phyloP scores from a whole-genome alignment of 2,329 filamentous ascomycete genomes.

The Aspergillus ustus region DNA sequence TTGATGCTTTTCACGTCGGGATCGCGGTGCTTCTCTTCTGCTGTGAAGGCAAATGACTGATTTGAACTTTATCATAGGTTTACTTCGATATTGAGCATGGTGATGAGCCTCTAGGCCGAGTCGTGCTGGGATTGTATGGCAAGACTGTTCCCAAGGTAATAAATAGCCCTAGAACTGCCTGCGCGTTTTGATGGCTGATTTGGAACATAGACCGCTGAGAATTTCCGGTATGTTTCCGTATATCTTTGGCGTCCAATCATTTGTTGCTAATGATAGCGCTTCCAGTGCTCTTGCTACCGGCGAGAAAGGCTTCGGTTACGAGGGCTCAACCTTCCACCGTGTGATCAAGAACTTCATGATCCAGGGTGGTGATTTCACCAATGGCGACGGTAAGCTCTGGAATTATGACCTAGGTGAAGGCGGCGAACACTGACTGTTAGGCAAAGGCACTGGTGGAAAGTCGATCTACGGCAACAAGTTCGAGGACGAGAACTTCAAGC shows the following conservation, averaged over 20 bases:
- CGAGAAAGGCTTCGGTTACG: slow-evolving; percentile 70
- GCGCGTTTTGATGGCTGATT: not conserved
- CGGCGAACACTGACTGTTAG: slow-evolving; percentile 4
- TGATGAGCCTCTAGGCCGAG: slow-evolving; percentile 63
- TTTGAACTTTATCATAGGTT: slow-evolving; percentile 47
- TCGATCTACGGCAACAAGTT: slow-evolving; percentile 71
- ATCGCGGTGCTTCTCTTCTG: not conserved
- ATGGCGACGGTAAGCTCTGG: slow-evolving; percentile 55
- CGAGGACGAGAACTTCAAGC: slow-evolving; percentile 72
- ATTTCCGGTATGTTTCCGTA: slow-evolving; percentile 57
- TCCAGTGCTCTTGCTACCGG: slow-evolving; percentile 63
- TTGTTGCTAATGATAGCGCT: slow-evolving; percentile 18
- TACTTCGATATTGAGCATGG: slow-evolving; percentile 70
- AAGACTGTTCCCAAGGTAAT: slow-evolving; percentile 68
- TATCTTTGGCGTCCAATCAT: not conserved
- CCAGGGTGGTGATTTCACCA: slow-evolving; percentile 71
- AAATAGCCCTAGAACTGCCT: slow-evolving; percentile 16
- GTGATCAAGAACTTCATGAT: slow-evolving; percentile 75
- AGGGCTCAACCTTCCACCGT: slow-evolving; percentile 70
- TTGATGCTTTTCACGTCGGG: slow-evolving; percentile 5
- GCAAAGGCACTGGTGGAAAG: slow-evolving; percentile 65
- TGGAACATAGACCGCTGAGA: slow-evolving; percentile 62
- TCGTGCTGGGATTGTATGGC: slow-evolving; percentile 69
- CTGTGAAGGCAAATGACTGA: slow-evolving; percentile 19
- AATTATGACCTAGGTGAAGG: not conserved